phyloP scores from a whole-genome alignment of 2,329 filamentous ascomycete genomes.

The Chaetomiaceae sp. region DNA sequence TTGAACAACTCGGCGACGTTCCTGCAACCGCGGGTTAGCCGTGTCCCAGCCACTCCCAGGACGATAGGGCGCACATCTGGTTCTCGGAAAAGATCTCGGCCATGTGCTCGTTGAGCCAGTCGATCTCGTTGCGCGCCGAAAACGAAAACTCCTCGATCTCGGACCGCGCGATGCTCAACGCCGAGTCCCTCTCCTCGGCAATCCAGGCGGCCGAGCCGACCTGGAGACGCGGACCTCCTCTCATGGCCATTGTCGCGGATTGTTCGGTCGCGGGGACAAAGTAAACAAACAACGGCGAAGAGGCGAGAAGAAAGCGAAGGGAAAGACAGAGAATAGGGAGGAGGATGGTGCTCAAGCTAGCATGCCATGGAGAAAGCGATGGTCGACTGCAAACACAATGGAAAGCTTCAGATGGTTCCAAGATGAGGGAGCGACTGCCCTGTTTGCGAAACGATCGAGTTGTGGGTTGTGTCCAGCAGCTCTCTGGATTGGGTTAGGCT shows the following conservation, averaged over 20 bases:
- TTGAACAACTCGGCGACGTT: slow-evolving; percentile 96
- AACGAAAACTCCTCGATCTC: slow-evolving; percentile 93
- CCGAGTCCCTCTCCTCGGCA: slow-evolving; percentile 74
- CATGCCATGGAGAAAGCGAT: not conserved
- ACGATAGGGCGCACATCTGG: slow-evolving; percentile 63
- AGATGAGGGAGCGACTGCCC: slow-evolving; percentile 5
- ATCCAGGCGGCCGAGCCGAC: slow-evolving; percentile 86
- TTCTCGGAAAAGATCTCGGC: slow-evolving; percentile 83
- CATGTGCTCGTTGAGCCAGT: slow-evolving; percentile 99
- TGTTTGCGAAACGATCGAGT: slow-evolving; percentile 20
- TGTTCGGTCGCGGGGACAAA: not conserved
- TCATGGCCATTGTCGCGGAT: slow-evolving; percentile 38
- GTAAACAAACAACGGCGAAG: slow-evolving; percentile 15
- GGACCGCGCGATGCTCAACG: slow-evolving; percentile 67
- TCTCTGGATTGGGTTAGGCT: slow-evolving; percentile 18
- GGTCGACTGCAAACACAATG: not conserved
- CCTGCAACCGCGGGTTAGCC: slow-evolving; percentile 43
- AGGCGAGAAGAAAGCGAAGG: not conserved
- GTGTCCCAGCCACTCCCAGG: not conserved
- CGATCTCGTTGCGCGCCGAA: slow-evolving; percentile 86
- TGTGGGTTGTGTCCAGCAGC: slow-evolving; percentile 21
- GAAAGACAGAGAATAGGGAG: not conserved
- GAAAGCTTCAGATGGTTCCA: not conserved
- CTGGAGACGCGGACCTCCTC: slow-evolving; percentile 54
- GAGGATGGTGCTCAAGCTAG: not conserved